phyloP scores from a whole-genome alignment of 306 rosid genomes.

The Nissolia schottii region DNA sequence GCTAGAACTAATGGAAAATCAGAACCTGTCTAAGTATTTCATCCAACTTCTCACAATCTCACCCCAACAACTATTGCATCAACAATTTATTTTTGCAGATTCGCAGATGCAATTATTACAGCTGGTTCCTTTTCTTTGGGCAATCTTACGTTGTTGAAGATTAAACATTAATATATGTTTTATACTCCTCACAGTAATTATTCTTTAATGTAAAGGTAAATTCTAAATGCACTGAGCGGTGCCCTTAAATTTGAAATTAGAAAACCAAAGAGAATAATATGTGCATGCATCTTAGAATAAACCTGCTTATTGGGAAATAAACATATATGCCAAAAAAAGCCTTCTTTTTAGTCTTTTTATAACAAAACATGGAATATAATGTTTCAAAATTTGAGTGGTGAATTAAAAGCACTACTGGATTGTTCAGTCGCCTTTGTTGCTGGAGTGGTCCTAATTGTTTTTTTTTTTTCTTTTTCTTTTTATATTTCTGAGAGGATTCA shows the following conservation, averaged over 20 bases:
- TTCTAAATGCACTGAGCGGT: not conserved
- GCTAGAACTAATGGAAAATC: not conserved
- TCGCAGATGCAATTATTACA: not conserved
- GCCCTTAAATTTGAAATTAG: not conserved
- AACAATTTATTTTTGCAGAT: no score
- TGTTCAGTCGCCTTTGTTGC: not conserved
- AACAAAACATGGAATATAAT: not conserved
- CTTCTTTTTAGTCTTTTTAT: slow-evolving; percentile 22
- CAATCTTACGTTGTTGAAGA: not conserved
- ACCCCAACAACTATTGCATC: not conserved
- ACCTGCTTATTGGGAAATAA: slow-evolving; percentile 8
- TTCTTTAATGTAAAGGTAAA: slow-evolving; percentile 8
- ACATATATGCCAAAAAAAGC: not conserved
- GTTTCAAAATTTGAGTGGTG: not conserved
- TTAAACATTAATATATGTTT: not conserved
- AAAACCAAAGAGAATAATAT: not conserved
- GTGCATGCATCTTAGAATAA: slow-evolving; percentile 21
- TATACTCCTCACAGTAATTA: not conserved
- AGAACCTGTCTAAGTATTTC: not conserved
- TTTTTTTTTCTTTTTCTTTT: not conserved
- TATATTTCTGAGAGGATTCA: slow-evolving; percentile 1
- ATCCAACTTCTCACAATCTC: not conserved
- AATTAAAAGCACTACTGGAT: no score
- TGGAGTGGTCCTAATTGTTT: slow-evolving; percentile 40
- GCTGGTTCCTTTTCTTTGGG: not conserved